A percentile compares a stretch with the other conserved stretches of the same genome.
phyloP scores from a whole-genome alignment of 208 protist genomes.

The Entamoeba histolytica region DNA sequence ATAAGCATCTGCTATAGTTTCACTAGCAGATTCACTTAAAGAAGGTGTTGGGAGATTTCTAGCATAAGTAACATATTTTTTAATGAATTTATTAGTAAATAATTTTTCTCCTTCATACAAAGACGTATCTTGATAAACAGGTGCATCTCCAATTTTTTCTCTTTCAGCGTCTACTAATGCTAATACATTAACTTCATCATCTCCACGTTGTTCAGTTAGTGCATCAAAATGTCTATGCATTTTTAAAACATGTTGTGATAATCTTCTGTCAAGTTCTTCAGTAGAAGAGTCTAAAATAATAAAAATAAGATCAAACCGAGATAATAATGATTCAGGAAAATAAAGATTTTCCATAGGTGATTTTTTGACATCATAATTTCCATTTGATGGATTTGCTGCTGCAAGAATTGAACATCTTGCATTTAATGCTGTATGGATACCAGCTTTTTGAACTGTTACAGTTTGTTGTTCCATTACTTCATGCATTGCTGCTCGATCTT shows the following conservation, averaged over 20 bases:
- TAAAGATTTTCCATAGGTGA: conserved; percentile 74
- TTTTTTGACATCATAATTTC: conserved; percentile 71
- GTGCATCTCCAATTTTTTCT: background rate
- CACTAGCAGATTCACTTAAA: background rate
- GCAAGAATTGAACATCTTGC: conserved; percentile 88
- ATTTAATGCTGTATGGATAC: conserved; percentile 93
- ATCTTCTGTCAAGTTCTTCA: conserved; percentile 3
- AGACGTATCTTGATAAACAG: background rate
- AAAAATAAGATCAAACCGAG: conserved; percentile 97
- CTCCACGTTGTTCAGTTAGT: background rate
- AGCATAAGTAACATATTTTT: background rate
- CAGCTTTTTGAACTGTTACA: conserved; percentile 96
- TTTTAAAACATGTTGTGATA: background rate
- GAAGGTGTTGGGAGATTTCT: background rate
- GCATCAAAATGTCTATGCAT: background rate
- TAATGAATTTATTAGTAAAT: background rate
- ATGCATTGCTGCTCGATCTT: conserved; percentile 61
- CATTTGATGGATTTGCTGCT: conserved; percentile 94
- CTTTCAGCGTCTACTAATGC: background rate
- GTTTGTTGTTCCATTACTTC: conserved; percentile 99
- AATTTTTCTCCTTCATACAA: background rate
- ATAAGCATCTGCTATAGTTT: background rate
- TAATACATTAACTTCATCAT: background rate
- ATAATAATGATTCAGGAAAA: conserved; percentile 90
- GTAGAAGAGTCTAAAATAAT: conserved; percentile 84